Percentiles rank a stretch among this genome's conserved stretches.
Evolutionary conservation across 208 protist species (phyloP).

Genomic region (Entamoeba invadens): DNA sequence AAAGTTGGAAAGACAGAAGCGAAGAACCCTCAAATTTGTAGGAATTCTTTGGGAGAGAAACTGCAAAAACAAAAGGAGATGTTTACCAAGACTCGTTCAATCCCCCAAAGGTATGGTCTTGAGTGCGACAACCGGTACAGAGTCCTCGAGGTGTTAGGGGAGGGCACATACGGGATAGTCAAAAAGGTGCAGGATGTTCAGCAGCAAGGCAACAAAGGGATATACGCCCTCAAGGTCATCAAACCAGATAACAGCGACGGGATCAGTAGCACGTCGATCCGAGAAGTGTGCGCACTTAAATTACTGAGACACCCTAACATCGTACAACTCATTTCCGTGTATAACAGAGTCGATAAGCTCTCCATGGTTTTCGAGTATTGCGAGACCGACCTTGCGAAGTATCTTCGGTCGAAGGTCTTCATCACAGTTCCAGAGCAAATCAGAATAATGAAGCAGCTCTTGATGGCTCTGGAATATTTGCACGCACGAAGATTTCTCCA

Average conservation of each 20-base stretch:
- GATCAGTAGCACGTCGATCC: conserved; percentile 14
- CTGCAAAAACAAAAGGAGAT: too few species aligned
- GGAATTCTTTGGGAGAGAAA: too few species aligned
- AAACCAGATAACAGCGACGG: neutral
- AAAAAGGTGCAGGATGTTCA: conserved; percentile 21
- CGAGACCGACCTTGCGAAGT: neutral
- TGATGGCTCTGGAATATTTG: conserved; percentile 68
- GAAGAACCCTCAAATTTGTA: too few species aligned
- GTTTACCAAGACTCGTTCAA: too few species aligned
- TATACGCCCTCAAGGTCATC: neutral
- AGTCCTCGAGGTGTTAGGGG: conserved; percentile 21
- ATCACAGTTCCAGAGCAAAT: conserved; percentile 20
- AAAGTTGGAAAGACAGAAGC: too few species aligned
- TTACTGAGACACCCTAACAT: conserved; percentile 83
- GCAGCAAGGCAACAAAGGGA: neutral
- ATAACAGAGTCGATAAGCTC: conserved; percentile 45
- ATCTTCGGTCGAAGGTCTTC: neutral
- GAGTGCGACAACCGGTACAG: too few species aligned
- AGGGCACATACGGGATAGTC: conserved; percentile 39
- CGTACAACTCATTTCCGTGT: conserved; percentile 58
- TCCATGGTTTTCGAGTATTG: neutral
- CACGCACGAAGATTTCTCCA: conserved; percentile 71
- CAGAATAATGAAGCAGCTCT: conserved; percentile 54
- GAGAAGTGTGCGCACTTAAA: conserved; percentile 87
- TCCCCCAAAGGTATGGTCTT: too few species aligned